Percentiles rank a stretch among this genome's conserved stretches.
phyloP scores from a whole-genome alignment of 441 rosid genomes.

The Mallotus japonicus region DNA sequence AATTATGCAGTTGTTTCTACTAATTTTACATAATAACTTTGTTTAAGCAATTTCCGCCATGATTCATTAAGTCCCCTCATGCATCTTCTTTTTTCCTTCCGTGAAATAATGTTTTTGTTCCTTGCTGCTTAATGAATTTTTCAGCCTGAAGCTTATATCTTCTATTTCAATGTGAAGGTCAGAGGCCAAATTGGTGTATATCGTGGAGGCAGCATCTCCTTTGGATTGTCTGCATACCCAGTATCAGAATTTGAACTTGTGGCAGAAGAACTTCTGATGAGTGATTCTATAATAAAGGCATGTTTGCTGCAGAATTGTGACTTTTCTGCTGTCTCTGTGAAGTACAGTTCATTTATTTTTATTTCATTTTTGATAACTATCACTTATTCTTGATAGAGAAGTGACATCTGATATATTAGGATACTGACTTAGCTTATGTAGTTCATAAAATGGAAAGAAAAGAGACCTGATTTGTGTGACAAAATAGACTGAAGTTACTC shows the following conservation, averaged over 20 bases:
- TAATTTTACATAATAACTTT: background rate
- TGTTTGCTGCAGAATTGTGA: conserved; percentile 24
- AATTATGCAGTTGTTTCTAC: conserved; percentile 2
- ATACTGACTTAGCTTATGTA: background rate
- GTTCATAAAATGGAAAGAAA: background rate
- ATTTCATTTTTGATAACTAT: background rate
- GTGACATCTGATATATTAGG: background rate
- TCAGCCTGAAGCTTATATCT: conserved; percentile 19
- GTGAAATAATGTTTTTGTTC: conserved; percentile 1
- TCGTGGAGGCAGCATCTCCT: conserved; percentile 80
- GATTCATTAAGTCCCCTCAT: background rate
- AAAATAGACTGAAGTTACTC: background rate
- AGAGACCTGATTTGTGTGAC: background rate
- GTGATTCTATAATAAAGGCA: conserved; percentile 95
- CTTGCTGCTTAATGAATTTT: conserved; percentile 20
- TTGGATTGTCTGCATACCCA: conserved; percentile 88
- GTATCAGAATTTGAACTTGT: conserved; percentile 98
- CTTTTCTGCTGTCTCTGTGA: background rate
- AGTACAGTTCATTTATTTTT: background rate
- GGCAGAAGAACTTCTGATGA: conserved; percentile 99
- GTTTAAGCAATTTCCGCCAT: background rate
- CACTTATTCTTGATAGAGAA: background rate
- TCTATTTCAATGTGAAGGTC: conserved; percentile 55
- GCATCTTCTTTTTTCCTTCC: conserved; percentile 9
- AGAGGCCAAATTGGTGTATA: conserved; percentile 94